Conservation (phyloP, 2,329 filamentous ascomycete genomes). For the Periconia sp. region DNA sequence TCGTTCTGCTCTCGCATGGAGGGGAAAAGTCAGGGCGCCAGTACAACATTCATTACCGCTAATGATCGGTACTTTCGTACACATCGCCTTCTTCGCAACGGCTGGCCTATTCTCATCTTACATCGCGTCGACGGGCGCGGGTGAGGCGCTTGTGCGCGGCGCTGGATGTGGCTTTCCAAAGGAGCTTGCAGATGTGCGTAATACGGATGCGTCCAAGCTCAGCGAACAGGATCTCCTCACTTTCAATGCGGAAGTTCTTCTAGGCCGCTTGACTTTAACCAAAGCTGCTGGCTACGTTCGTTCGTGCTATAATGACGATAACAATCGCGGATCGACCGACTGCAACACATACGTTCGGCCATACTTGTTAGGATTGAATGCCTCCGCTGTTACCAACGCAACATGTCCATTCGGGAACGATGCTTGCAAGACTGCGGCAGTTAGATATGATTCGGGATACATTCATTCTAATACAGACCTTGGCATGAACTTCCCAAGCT, state of each 20-base stretch:
- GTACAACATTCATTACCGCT: conserved; percentile 15
- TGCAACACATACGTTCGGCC: conserved; percentile 21
- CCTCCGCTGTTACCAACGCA: conserved; percentile 13
- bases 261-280: conserved; percentile 20
- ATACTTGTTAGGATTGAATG: conserved; percentile 15
- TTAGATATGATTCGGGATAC: conserved; percentile 20
- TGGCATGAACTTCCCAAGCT: conserved; percentile 21
- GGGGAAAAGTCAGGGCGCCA: conserved; percentile 14
- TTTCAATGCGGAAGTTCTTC: conserved; percentile 20
- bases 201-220: conserved; percentile 5
- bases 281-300: conserved; percentile 22
- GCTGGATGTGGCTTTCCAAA: conserved; percentile 19
- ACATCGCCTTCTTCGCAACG: conserved; percentile 20
- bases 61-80: conserved; percentile 12
- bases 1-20: conserved; percentile 19
- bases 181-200: conserved; percentile 13
- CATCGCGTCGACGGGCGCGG: conserved; percentile 14
- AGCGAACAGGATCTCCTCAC: conserved; percentile 9
- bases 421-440: conserved; percentile 15
- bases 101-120: conserved; percentile 25
- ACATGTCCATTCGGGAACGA: conserved; percentile 23
- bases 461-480: conserved; percentile 21
- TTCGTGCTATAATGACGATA: conserved; percentile 20
- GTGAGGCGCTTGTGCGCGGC: conserved; percentile 16
- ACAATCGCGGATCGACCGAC: conserved; percentile 5